These are phyloP conservation scores for Eimeria maxima DNA, from an alignment of 169 alveolate genomes.

Conservation along the genomic window DNA sequence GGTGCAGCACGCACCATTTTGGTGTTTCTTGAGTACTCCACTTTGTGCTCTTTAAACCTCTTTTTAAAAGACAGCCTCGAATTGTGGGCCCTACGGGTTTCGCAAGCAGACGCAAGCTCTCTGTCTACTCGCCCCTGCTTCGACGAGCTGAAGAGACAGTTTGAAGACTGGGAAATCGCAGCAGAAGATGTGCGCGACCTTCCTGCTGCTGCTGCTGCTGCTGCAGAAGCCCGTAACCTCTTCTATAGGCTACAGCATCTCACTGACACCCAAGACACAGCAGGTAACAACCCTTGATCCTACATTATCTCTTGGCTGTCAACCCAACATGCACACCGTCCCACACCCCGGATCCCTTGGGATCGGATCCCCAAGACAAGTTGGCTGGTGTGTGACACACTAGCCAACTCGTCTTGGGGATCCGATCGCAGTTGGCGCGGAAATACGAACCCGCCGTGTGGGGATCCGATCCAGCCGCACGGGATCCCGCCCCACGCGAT, in stretches of 20 bases:
- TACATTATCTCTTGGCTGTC: not conserved
- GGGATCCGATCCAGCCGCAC: not conserved
- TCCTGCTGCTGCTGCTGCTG: conserved; percentile 5
- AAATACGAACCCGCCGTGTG: not conserved
- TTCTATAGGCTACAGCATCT: not conserved
- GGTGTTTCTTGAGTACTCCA: not conserved
- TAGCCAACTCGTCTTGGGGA: not conserved
- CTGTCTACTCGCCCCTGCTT: not conserved
- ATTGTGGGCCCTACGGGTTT: not conserved
- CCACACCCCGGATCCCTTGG: not conserved
- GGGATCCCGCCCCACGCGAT: not conserved
- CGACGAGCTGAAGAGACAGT: conserved; percentile 19
- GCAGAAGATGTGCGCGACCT: conserved; percentile 1
- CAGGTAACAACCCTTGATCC: not conserved
- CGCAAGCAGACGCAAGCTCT: not conserved
- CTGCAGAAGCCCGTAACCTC: not conserved
- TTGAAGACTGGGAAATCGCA: conserved; percentile 9
- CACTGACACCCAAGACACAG: not conserved
- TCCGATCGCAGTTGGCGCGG: not conserved
- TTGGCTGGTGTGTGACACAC: too few relatives aligned
- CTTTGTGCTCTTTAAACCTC: not conserved
- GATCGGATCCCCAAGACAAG: not conserved
- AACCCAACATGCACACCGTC: not conserved
- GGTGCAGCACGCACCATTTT: not conserved
- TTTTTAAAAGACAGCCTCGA: not conserved